Conservation (phyloP, 352 stramenopile species). For the Phytopythium montanum region DNA sequence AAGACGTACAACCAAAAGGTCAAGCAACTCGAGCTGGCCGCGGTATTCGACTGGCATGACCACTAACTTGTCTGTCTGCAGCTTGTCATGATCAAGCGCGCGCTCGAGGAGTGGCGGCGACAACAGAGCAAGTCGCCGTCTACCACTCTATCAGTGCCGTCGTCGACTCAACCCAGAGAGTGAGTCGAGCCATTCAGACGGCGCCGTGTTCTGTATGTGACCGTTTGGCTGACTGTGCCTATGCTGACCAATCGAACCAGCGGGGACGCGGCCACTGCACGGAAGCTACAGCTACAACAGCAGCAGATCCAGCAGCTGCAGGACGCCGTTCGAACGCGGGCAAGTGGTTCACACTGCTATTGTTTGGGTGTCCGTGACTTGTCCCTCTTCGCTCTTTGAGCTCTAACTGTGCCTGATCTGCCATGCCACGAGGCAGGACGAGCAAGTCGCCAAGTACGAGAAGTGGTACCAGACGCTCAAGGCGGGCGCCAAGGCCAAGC, state of each 20-base stretch:
- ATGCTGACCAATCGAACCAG: constrained; percentile 8
- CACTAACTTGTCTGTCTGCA: constrained; percentile 12
- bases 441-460: constrained; percentile 78
- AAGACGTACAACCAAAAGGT: constrained; percentile 87
- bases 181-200: background rate
- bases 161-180: background rate
- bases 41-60: background rate
- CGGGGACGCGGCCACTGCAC: constrained; percentile 19
- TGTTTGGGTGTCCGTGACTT: too few relatives aligned
- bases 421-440: constrained; percentile 32
- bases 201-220: background rate
- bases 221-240: background rate
- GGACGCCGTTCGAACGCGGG: constrained; percentile 42
- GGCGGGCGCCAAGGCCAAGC: constrained; percentile 78
- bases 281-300: constrained; percentile 42
- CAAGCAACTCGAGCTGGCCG: background rate
- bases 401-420: background rate
- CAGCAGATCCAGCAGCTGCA: constrained; percentile 58
- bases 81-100: constrained; percentile 87
- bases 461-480: constrained; percentile 87
- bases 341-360: background rate
- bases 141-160: background rate
- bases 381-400: background rate
- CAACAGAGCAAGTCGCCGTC: constrained; percentile 33
- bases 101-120: constrained; percentile 85